These are phyloP conservation scores for Boletus pseudopeckii DNA, from an alignment of 768 basidiomycete species.

Conservation along the genomic window DNA sequence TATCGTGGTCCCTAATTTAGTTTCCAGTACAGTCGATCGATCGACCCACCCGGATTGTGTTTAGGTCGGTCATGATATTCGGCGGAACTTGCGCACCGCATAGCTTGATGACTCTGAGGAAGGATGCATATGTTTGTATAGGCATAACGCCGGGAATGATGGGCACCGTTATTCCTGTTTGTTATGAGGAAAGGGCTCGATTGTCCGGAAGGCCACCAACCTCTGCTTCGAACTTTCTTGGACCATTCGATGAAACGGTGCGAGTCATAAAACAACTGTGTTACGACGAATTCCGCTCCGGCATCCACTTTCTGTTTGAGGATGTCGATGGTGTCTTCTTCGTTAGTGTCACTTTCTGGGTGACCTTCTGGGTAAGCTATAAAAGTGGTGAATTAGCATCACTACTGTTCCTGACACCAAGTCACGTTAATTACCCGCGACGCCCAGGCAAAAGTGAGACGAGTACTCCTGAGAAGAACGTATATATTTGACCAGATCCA, in stretches of 20 bases:
- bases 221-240: slow-evolving; percentile 63
- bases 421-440: slow-evolving; percentile 61
- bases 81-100: slow-evolving; percentile 78
- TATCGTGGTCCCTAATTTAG: slow-evolving; percentile 28
- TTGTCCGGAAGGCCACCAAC: slow-evolving; percentile 37
- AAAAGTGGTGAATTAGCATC: not conserved
- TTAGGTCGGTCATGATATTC: slow-evolving; percentile 59
- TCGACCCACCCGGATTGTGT: slow-evolving; percentile 66
- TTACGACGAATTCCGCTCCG: slow-evolving; percentile 94
- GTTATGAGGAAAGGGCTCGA: slow-evolving; percentile 3
- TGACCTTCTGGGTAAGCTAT: slow-evolving; percentile 91
- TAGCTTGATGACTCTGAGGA: slow-evolving; percentile 85
- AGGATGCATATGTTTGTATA: slow-evolving; percentile 94
- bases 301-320: slow-evolving; percentile 89
- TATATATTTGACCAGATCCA: slow-evolving; percentile 92
- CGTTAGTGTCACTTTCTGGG: slow-evolving; percentile 53
- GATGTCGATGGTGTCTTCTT: slow-evolving; percentile 61
- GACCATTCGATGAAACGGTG: slow-evolving; percentile 82
- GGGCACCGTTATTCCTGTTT: slow-evolving; percentile 79
- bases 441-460: slow-evolving; percentile 88
- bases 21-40: not conserved
- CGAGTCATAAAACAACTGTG: slow-evolving; percentile 97
- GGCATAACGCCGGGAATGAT: slow-evolving; percentile 98
- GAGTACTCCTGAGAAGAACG: slow-evolving; percentile 72
- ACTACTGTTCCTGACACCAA: not conserved